Percentiles rank a stretch among this genome's conserved stretches.
These are phyloP conservation scores for Coemansia sp. DNA, from an alignment of 192 early-diverging fungal genomes.

Conservation along the genomic window DNA sequence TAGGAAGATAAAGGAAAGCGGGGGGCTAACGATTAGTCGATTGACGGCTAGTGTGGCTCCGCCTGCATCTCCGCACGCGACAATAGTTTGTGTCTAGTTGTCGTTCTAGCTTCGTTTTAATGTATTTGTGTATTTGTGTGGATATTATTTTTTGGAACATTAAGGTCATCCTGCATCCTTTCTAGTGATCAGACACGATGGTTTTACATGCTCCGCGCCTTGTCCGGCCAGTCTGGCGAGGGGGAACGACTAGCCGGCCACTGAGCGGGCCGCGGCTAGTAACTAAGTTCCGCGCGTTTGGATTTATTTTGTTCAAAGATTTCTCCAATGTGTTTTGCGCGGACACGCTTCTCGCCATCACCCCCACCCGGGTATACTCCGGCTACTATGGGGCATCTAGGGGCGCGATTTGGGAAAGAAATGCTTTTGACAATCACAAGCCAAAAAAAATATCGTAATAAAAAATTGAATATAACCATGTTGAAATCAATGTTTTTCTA, in stretches of 20 bases:
- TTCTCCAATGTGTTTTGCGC: neutral
- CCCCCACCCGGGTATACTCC: neutral
- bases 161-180: conserved; percentile 50
- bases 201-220: conserved; percentile 52
- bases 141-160: conserved; percentile 11
- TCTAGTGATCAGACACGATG: conserved; percentile 49
- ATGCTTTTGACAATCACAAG: neutral
- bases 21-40: neutral
- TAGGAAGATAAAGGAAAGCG: neutral
- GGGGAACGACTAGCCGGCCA: conserved; percentile 47
- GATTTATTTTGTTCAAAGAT: conserved; percentile 48
- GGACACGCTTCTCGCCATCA: neutral
- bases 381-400: conserved; percentile 1
- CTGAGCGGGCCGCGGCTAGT: conserved; percentile 27
- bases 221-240: conserved; percentile 49
- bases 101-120: neutral
- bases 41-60: neutral
- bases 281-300: conserved; percentile 46
- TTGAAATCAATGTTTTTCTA: neutral
- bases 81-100: neutral
- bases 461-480: too few species aligned
- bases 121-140: neutral
- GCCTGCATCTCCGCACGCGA: neutral
- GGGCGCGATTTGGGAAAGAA: too few species aligned
- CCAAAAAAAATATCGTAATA: neutral